Base-by-base conservation (phyloP, 192 early-diverging fungal genomes). In the Coemansia sp. region DNA sequence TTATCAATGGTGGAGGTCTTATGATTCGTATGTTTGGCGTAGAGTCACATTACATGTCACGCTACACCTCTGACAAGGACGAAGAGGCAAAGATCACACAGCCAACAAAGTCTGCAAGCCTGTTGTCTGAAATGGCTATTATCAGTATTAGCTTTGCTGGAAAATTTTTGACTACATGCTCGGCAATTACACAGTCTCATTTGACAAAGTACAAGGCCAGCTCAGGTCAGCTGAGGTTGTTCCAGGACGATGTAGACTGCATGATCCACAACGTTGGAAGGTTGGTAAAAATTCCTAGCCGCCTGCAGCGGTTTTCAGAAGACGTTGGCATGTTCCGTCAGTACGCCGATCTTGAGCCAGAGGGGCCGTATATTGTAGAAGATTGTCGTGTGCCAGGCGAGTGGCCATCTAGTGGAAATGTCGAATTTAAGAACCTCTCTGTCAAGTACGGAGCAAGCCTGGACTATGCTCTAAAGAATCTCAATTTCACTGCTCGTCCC, bases 1-100 rank as follows among this genome's bases (percentile, higher is more conserved):
- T 76, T 13, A 72, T 81, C 29, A 50, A 47, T 1, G 93, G 90
- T 18, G 93, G 94, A 0, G 73, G 89, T 20, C 80, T 86, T 1
- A 87, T 87, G 46, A 89, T 95, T 49, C 88, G 93, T 58, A 78
- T 92, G 0, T 93, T 89, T 71, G 73, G 78, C 20, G 86, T 75
- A 3, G 85, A 87, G 43, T 22, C 83, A 29, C 79, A 81, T 3
- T 95, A 94, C 52, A 74, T 79, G 38, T 46, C 64, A 1, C 63
- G 78, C 11, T 90, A 92, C 53, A 76, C 83, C 20, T 66, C 76
- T 3, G 78, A 87, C 7, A 79, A 87, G 15, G 88, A 95, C 73
- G 76, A 89, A 4, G 88, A 89, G 55, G 78, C 83, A 6, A 73
- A 86, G 2, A 85, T 86, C 43, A 72, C 61, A 76, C 81, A 86